phyloP scores from a whole-genome alignment of 495 filamentous ascomycete species.

The Xylaria bambusicola region DNA sequence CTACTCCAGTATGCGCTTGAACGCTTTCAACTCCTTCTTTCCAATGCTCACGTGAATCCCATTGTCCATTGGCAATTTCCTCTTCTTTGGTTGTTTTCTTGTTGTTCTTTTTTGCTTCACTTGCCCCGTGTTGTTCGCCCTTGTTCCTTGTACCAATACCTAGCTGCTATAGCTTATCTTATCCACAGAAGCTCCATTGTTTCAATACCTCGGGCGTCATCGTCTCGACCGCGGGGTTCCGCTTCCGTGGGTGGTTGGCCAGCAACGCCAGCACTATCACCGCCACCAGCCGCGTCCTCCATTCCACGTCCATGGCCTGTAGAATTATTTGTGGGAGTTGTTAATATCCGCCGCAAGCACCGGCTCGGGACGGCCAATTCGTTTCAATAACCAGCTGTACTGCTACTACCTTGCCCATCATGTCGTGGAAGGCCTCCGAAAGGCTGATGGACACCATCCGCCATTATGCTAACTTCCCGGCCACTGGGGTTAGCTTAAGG shows the following conservation, averaged over 20 bases:
- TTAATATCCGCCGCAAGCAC: slow-evolving; percentile 1
- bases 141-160: not conserved
- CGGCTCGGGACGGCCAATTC: slow-evolving; percentile 7
- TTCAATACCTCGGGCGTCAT: slow-evolving; percentile 11
- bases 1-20: slow-evolving; percentile 2
- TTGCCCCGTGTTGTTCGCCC: not conserved
- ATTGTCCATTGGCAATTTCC: not conserved
- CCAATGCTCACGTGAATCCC: not conserved
- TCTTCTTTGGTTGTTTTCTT: not conserved
- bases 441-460: slow-evolving; percentile 97
- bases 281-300: not conserved
- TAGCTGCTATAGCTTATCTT: not conserved
- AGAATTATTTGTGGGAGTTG: slow-evolving; percentile 14
- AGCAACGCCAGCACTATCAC: slow-evolving; percentile 9
- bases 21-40: not conserved
- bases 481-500: slow-evolving; percentile 91
- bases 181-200: slow-evolving; percentile 3
- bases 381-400: not conserved
- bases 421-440: slow-evolving; percentile 89
- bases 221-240: slow-evolving; percentile 15
- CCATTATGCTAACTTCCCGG: slow-evolving; percentile 96
- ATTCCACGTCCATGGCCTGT: slow-evolving; percentile 17
- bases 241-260: slow-evolving; percentile 1
- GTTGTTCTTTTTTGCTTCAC: not conserved
- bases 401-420: slow-evolving; percentile 44